Evolutionary conservation across 345 rosid genomes (phyloP).

Genomic region (Populus pruinosa): DNA sequence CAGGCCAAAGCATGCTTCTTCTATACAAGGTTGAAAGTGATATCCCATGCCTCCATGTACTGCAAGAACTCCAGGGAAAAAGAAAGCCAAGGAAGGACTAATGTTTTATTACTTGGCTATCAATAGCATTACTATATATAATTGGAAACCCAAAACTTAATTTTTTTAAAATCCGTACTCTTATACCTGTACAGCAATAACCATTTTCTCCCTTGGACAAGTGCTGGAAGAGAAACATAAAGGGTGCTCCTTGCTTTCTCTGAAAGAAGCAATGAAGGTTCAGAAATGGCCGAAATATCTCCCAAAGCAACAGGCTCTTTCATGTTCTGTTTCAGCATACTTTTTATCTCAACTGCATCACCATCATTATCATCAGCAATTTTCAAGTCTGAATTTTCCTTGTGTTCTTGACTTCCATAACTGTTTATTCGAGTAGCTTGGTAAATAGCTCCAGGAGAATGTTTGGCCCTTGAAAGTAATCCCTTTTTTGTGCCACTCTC

Average conservation of each 20-base stretch:
- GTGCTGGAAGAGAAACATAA: constrained; percentile 75
- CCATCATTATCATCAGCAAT: constrained; percentile 34
- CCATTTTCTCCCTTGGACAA: constrained; percentile 94
- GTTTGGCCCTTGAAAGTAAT: constrained; percentile 67
- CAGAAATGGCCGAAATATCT: constrained; percentile 56
- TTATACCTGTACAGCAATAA: constrained; percentile 78
- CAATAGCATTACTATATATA: background rate
- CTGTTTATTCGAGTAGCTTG: constrained; percentile 54
- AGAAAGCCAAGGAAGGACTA: constrained; percentile 5
- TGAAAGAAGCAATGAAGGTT: constrained; percentile 78
- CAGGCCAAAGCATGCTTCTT: constrained; percentile 95
- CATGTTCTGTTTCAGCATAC: constrained; percentile 32
- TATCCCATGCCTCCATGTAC: constrained; percentile 99
- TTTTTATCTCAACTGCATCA: constrained; percentile 57
- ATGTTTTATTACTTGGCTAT: background rate
- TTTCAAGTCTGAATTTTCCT: constrained; percentile 38
- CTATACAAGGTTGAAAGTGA: constrained; percentile 86
- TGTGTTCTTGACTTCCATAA: constrained; percentile 42
- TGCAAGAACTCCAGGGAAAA: constrained; percentile 20
- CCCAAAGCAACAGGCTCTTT: constrained; percentile 36
- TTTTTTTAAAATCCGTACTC: background rate
- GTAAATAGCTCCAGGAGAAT: constrained; percentile 56
- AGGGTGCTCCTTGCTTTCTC: constrained; percentile 56
- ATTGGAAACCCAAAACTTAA: constrained; percentile 2
- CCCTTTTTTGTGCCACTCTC: constrained; percentile 58